These are phyloP conservation scores for Ceratobasidium sp. DNA, from an alignment of 1,284 basidiomycete species.

Conservation along the genomic window DNA sequence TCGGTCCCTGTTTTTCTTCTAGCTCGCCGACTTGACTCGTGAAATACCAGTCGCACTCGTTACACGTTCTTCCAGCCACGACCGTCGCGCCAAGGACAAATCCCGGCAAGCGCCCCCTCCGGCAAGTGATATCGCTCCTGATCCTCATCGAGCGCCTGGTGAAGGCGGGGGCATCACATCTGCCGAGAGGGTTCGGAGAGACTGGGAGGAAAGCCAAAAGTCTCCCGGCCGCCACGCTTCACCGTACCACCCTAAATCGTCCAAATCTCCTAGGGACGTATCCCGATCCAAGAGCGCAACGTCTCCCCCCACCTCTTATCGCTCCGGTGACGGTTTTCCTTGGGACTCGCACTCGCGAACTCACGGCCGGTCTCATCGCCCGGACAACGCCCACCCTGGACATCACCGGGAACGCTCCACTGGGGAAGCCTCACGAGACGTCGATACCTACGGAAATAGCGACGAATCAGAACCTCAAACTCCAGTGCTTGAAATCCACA, in stretches of 20 bases:
- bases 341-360: constrained; percentile 6
- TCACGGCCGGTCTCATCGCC: constrained; percentile 6
- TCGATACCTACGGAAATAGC: constrained; percentile 24
- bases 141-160: constrained; percentile 19
- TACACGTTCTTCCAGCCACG: constrained; percentile 10
- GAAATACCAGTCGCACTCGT: constrained; percentile 10
- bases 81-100: constrained; percentile 14
- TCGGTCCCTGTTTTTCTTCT: constrained; percentile 26
- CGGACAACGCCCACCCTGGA: constrained; percentile 3
- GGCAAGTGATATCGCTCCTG: not conserved
- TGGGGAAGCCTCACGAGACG: constrained; percentile 5
- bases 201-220: constrained; percentile 39
- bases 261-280: not conserved
- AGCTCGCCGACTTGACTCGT: constrained; percentile 32
- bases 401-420: constrained; percentile 15
- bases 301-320: constrained; percentile 27
- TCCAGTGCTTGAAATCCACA: constrained; percentile 32
- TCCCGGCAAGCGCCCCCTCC: constrained; percentile 1
- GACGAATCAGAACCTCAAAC: constrained; percentile 36
- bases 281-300: not conserved
- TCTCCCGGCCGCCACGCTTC: constrained; percentile 9
- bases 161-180: constrained; percentile 34
- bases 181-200: constrained; percentile 30
- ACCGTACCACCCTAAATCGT: constrained; percentile 7
- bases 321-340: constrained; percentile 19